phyloP scores from a whole-genome alignment of 352 stramenopile species.

The Pythium folliculosum region DNA sequence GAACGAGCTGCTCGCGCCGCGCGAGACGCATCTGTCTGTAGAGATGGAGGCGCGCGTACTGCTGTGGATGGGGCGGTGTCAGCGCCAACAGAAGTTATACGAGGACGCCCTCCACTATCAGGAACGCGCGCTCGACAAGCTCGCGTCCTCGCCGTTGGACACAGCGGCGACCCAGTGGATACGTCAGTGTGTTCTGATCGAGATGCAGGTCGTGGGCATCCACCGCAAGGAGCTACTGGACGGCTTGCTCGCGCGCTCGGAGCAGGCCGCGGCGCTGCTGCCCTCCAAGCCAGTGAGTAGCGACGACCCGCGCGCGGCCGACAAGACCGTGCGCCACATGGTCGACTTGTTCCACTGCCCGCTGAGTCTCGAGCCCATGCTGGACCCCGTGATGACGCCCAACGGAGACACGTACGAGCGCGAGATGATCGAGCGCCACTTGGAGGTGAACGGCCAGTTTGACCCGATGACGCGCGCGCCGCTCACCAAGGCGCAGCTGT shows the following conservation, averaged over 20 bases:
- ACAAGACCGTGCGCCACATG: slow-evolving; percentile 63
- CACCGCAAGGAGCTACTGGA: slow-evolving; percentile 50
- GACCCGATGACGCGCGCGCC: slow-evolving; percentile 63
- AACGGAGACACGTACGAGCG: slow-evolving; percentile 79
- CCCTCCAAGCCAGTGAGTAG: not conserved
- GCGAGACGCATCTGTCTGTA: slow-evolving; percentile 21
- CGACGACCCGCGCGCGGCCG: slow-evolving; percentile 16
- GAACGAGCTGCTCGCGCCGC: slow-evolving; percentile 28
- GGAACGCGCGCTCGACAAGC: slow-evolving; percentile 58
- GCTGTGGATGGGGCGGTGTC: slow-evolving; percentile 66
- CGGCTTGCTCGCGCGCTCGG: slow-evolving; percentile 34
- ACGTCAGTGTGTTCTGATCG: slow-evolving; percentile 56
- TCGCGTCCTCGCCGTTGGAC: slow-evolving; percentile 36
- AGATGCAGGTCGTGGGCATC: slow-evolving; percentile 66
- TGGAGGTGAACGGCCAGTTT: slow-evolving; percentile 73
- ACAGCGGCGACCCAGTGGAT: slow-evolving; percentile 40
- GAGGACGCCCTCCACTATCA: slow-evolving; percentile 48
- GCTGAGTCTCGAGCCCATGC: slow-evolving; percentile 76
- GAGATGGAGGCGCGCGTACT: slow-evolving; percentile 49
- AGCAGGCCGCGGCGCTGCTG: slow-evolving; percentile 2
- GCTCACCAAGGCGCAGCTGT: slow-evolving; percentile 59
- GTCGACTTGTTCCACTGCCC: slow-evolving; percentile 75
- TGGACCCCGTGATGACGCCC: slow-evolving; percentile 71
- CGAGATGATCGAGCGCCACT: slow-evolving; percentile 75
- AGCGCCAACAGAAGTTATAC: slow-evolving; percentile 52